Evolutionary conservation across 495 filamentous ascomycete species (phyloP).

Genomic region (Aspergillus funiculosus): DNA sequence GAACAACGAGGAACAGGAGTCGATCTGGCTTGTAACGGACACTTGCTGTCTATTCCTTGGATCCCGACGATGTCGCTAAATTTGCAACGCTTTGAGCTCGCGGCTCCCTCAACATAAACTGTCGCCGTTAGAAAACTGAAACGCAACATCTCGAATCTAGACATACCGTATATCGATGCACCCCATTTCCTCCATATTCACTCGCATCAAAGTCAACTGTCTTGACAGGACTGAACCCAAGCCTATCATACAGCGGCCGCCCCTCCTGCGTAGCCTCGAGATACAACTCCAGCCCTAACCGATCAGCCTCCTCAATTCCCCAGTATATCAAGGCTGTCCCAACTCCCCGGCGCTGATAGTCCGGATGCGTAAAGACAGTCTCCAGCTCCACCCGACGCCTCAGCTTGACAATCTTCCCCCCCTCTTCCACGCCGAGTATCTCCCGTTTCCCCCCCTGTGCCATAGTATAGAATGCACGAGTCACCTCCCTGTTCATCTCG

Average conservation of each 20-base stretch:
- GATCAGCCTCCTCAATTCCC: conserved; percentile 47
- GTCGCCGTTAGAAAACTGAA: no score
- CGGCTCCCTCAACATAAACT: no score
- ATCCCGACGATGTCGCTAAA: no score
- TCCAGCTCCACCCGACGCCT: conserved; percentile 5
- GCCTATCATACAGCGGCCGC: conserved; percentile 46
- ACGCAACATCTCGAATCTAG: no score
- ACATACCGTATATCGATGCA: conserved; percentile 1
- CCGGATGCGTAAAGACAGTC: conserved; percentile 5
- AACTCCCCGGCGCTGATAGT: conserved; percentile 10
- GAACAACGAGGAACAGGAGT: no score
- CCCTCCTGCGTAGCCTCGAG: conserved; percentile 51
- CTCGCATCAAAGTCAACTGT: conserved; percentile 28
- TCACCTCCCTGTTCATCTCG: neutral
- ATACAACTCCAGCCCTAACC: conserved; percentile 40
- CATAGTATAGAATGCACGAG: neutral
- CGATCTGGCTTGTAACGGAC: no score
- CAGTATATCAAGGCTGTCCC: conserved; percentile 44
- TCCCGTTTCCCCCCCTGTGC: neutral
- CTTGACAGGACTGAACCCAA: conserved; percentile 46
- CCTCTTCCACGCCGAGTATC: neutral
- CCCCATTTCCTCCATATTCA: conserved; percentile 19
- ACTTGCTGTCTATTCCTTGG: no score
- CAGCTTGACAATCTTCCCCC: neutral
- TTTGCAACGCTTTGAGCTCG: no score